A percentile compares a stretch with the other conserved stretches of the same genome.
phyloP scores from a whole-genome alignment of 2,329 filamentous ascomycete genomes.

The Penicillium sp. region DNA sequence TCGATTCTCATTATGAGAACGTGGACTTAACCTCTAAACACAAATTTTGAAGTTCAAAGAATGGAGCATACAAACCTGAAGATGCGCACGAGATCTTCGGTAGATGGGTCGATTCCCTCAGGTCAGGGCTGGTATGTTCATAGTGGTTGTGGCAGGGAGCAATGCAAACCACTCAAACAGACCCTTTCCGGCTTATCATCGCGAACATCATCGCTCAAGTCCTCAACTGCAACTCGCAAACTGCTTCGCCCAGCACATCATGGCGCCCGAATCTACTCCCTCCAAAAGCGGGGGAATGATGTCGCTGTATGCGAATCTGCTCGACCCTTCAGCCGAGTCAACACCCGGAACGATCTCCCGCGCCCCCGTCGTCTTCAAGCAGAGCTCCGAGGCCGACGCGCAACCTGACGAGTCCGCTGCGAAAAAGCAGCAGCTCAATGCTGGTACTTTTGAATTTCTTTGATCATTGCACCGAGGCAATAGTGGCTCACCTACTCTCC shows the following conservation, averaged over 20 bases:
- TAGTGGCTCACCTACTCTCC: constrained; percentile 18
- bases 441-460: constrained; percentile 58
- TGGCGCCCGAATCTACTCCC: constrained; percentile 34
- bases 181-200: background rate
- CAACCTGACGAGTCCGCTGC: constrained; percentile 52
- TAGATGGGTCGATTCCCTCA: no score
- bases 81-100: no score
- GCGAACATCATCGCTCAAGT: background rate
- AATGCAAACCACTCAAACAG: constrained; percentile 4
- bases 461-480: constrained; percentile 18
- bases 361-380: constrained; percentile 71
- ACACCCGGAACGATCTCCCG: constrained; percentile 69
- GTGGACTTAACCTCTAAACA: no score
- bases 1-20: no score
- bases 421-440: constrained; percentile 66
- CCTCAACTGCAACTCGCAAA: background rate
- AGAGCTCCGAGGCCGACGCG: constrained; percentile 53
- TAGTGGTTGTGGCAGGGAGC: background rate
- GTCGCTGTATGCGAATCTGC: constrained; percentile 82
- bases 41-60: no score
- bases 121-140: no score
- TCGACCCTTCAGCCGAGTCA: constrained; percentile 56
- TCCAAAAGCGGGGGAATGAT: constrained; percentile 52
- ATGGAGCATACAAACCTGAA: no score
- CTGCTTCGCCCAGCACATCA: constrained; percentile 13